Percentiles rank a stretch among this genome's conserved stretches.
These are phyloP conservation scores for Pseudotsuga menziesii DNA, from an alignment of 75 land plant genomes.

Conservation along the genomic window DNA sequence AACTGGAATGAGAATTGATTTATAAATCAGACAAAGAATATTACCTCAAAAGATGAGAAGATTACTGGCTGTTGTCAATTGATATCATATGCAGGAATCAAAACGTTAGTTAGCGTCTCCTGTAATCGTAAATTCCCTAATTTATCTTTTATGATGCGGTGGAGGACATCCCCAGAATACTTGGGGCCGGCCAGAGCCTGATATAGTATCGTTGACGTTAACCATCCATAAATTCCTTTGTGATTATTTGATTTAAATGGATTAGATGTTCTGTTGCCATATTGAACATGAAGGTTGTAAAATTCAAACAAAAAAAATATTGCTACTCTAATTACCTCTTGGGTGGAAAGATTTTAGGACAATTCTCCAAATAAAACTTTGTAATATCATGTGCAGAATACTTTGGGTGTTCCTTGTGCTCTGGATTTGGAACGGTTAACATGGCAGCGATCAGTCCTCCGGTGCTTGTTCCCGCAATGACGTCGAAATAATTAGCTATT, in stretches of 20 bases:
- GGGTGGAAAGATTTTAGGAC: constrained; percentile 43
- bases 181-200: constrained; percentile 26
- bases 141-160: constrained; percentile 7
- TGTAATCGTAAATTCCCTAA: constrained; percentile 17
- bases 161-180: constrained; percentile 35
- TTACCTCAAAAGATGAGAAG: constrained; percentile 38
- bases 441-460: constrained; percentile 55
- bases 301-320: too few species aligned
- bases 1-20: neutral
- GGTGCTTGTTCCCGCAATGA: constrained; percentile 51
- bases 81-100: constrained; percentile 55
- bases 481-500: constrained; percentile 56
- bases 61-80: constrained; percentile 38
- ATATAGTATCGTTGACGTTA: too few species aligned
- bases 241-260: too few species aligned
- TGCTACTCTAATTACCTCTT: too few species aligned
- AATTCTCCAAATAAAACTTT: constrained; percentile 36
- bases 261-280: too few species aligned
- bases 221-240: too few species aligned
- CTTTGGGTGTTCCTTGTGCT: constrained; percentile 48
- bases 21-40: neutral
- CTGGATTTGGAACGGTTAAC: constrained; percentile 47
- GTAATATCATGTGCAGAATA: constrained; percentile 51
- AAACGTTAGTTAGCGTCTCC: constrained; percentile 34
- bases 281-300: too few species aligned